Evolutionary conservation across 2,329 filamentous ascomycete species (phyloP), one percentile per base, ranked within the genome.

Genomic region (Xylariaceae sp.): DNA sequence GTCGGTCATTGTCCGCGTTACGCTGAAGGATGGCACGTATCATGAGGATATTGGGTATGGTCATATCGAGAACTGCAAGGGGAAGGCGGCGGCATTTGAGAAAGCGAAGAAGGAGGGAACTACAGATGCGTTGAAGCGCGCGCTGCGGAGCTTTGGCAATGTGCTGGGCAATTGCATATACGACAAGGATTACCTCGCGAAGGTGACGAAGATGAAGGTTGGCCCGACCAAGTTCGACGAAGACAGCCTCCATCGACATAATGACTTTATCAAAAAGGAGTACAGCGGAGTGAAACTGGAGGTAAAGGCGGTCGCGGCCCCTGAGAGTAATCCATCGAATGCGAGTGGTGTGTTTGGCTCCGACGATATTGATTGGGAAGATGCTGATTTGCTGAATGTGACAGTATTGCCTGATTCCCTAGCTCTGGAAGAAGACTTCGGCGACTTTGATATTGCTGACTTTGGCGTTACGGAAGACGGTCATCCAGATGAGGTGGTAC

Each of bases 41-140:
- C 94, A 97, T 72, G 94, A 99, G 82, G 94, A 99, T 71, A 88
- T 97, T 63, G 94, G 94, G 34, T 99, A 99, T 70, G 94, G 94
- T 6, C 90, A 94, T 66, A 96, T 96, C 67, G 93, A 97, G 74
- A 99, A 99, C 70, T 91, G 88, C 73, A 95, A 93, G 75, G 89
- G 90, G 58, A 99, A 99, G 76, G 93, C 92, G 2, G 88, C 90
- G 55, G 94, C 93, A 0, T 99, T 97, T 69, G 94, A 99, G 73
- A 99, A 99, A 76, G 92, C 94, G 1, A 99, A 97, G 78, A 99
- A 99, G 73, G 92, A 97, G 77, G 95, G 91, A 6, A 95, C 92
- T 2, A 97, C 95, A 8, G 94, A 99, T 75, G 94, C 87, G 1
- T 73, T 99, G 71, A 99, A 99, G 76, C 83, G 94, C 65, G 86